Evolutionary conservation across 768 basidiomycete species (phyloP).

Genomic region (Boletus rubroflammeus): DNA sequence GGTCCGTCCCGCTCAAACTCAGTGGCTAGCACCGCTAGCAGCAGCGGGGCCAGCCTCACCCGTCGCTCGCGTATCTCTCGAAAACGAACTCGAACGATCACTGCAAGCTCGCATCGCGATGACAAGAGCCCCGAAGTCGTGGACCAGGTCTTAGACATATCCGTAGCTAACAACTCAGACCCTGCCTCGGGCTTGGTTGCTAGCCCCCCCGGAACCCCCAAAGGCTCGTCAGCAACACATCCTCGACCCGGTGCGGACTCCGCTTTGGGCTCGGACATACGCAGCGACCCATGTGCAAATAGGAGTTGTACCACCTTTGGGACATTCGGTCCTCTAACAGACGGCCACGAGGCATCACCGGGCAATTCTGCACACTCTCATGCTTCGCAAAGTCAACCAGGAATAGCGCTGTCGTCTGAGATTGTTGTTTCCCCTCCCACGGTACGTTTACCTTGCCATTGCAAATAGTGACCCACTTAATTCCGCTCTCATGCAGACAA

Average conservation of each 20-base stretch:
- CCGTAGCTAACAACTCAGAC: slow-evolving; percentile 19
- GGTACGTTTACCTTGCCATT: slow-evolving; percentile 20
- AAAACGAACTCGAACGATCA: slow-evolving; percentile 52
- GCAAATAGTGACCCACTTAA: slow-evolving; percentile 17
- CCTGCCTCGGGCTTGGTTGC: not conserved
- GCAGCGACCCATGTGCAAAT: slow-evolving; percentile 11
- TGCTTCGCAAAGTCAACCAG: slow-evolving; percentile 10
- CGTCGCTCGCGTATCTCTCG: slow-evolving; percentile 48
- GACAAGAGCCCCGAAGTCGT: slow-evolving; percentile 7
- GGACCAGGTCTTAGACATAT: slow-evolving; percentile 30
- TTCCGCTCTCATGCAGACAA: slow-evolving; percentile 23
- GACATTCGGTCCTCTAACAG: slow-evolving; percentile 23
- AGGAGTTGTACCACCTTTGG: slow-evolving; percentile 26
- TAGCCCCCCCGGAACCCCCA: slow-evolving; percentile 10
- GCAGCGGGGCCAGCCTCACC: slow-evolving; percentile 47
- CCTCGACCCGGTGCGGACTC: slow-evolving; percentile 13
- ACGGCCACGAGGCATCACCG: slow-evolving; percentile 9
- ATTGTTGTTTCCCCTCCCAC: slow-evolving; percentile 9
- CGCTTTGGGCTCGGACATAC: slow-evolving; percentile 9
- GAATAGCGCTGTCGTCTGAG: slow-evolving; percentile 12
- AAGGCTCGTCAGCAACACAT: slow-evolving; percentile 10
- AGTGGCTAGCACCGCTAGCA: slow-evolving; percentile 39
- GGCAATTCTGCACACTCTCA: not conserved
- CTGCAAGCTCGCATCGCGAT: slow-evolving; percentile 29
- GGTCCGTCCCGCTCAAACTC: slow-evolving; percentile 36